Evolutionary conservation across 2,329 filamentous ascomycete genomes (phyloP).

Genomic region (Colletotrichum aenigma): DNA sequence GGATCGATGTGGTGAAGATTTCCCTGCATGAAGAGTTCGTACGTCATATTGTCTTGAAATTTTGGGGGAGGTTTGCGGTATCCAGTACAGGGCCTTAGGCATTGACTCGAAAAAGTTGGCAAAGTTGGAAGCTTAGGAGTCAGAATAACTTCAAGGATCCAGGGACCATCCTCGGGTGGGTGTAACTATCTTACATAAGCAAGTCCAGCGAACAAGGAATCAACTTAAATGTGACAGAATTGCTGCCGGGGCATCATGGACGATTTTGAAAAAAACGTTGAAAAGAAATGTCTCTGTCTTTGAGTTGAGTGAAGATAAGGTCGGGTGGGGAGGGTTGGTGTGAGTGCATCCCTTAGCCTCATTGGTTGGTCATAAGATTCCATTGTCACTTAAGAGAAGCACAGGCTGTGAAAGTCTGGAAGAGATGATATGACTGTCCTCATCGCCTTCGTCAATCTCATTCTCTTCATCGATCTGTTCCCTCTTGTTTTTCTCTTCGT

Average conservation of each 20-base stretch:
- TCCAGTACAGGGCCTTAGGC: background rate
- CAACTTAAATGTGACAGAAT: background rate
- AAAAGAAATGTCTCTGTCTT: background rate
- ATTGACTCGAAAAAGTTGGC: background rate
- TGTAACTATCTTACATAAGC: background rate
- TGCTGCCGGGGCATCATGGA: background rate
- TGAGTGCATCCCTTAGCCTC: fast-evolving
- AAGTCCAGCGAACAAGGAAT: fast-evolving
- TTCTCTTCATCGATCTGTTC: too few species aligned
- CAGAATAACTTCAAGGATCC: background rate
- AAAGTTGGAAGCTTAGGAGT: background rate
- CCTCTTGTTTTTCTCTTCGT: too few species aligned
- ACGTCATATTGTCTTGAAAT: background rate
- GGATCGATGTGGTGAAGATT: background rate
- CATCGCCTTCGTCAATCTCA: too few species aligned
- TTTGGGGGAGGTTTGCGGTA: background rate
- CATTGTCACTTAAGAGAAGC: too few species aligned
- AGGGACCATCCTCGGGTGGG: background rate
- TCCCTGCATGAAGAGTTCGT: background rate
- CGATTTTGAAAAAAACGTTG: background rate
- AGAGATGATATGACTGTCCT: background rate
- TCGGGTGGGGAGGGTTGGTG: too few species aligned
- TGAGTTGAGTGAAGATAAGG: background rate
- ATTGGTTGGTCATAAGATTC: background rate
- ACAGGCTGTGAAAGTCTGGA: background rate